phyloP scores from a whole-genome alignment of 129 eudicot genomes.

The Centella asiatica region DNA sequence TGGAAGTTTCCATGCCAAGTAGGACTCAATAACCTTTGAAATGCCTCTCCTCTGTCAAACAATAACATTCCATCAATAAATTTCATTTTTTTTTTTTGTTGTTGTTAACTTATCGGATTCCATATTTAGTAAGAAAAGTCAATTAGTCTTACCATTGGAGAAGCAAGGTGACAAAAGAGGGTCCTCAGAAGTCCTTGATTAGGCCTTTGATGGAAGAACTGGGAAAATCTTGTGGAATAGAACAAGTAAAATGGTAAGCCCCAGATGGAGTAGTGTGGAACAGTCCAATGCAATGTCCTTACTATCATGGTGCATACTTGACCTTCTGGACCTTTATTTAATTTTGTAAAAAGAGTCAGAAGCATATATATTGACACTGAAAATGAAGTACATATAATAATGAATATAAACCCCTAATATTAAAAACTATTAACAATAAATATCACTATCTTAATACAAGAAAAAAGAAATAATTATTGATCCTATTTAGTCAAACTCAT shows the following conservation, averaged over 20 bases:
- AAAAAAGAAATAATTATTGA: too few species aligned
- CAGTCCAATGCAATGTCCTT: constrained; percentile 92
- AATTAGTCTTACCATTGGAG: constrained; percentile 70
- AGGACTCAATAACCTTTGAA: constrained; percentile 68
- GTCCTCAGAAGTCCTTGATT: constrained; percentile 65
- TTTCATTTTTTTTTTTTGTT: background rate
- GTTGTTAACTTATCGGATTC: too few species aligned
- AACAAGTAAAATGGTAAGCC: constrained; percentile 90
- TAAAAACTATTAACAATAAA: too few species aligned
- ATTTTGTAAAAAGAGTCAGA: background rate
- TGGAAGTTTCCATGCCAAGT: constrained; percentile 79
- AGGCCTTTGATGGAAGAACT: constrained; percentile 79
- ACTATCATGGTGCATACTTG: constrained; percentile 80
- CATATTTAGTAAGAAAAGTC: too few species aligned
- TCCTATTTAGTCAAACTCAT: too few species aligned
- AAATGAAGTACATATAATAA: too few species aligned
- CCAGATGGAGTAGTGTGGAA: constrained; percentile 93
- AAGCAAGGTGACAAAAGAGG: constrained; percentile 44
- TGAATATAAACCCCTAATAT: too few species aligned
- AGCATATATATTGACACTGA: too few species aligned
- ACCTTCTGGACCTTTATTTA: constrained; percentile 55
- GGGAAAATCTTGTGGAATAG: constrained; percentile 86
- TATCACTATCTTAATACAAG: too few species aligned
- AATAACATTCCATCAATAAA: background rate
- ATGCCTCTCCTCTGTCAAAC: constrained; percentile 43